Evolutionary conservation across 1,284 basidiomycete species (phyloP), one percentile per base, ranked within the genome.

Genomic region (Trametes versicolor): DNA sequence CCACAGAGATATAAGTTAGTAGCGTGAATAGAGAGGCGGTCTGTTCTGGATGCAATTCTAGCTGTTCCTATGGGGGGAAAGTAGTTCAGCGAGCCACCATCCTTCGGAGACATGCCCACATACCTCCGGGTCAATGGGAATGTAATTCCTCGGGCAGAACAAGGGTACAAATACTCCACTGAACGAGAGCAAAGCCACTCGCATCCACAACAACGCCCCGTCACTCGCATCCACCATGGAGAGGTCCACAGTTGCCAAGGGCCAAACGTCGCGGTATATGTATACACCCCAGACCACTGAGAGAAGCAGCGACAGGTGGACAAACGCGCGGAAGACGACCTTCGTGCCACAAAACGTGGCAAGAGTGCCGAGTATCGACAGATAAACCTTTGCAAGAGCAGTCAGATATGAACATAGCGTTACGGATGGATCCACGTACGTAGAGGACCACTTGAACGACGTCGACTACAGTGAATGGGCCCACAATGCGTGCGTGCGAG

Each of bases 201-300:
- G 78, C 0, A 61, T 62, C 77, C 78, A 81, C 1, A 80, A 66
- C 21, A 78, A 43, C 23, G 69, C 53, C 2, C 79, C 79, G 51
- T 79, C 78, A 1, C 71, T 58, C 23, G 72, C 64, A 66, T 87
- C 85, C 2, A 74, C 68, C 0, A 84, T 81, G 2, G 60, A 50
- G 10, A 81, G 73, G 49, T 77, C 73, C 68, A 74, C 79, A 0
- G 84, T 86, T 34, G 80, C 71, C 13, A 83, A 66, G 2, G 86
- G 86, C 77, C 79, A 85, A 29, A 87, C 65, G 68, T 88, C 83
- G 39, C 85, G 80, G 67, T 85, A 85, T 15, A 76, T 73, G 71
- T 81, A 87, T 2, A 84, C 76, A 12, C 65, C 71, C 70, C 80
- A 83, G 0, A 57, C 45, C 1, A 61, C 25, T 1, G 67, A 43